These are phyloP conservation scores for Talaromyces amestolkiae DNA, from an alignment of 2,329 filamentous ascomycete species.

Conservation along the genomic window DNA sequence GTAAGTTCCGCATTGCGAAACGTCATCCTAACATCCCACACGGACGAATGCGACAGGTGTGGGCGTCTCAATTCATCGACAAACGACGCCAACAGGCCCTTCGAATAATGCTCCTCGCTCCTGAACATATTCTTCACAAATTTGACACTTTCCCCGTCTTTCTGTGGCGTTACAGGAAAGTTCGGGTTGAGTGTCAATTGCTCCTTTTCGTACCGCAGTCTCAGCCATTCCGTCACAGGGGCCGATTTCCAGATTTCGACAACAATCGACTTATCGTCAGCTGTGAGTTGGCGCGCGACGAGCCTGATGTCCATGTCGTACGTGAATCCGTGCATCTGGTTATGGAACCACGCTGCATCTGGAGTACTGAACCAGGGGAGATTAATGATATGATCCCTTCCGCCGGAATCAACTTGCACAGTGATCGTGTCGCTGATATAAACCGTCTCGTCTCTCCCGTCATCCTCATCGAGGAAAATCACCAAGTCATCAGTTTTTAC, in stretches of 20 bases:
- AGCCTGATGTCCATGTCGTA: constrained; percentile 1
- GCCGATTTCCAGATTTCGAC: constrained; percentile 19
- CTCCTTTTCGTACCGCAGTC: background rate
- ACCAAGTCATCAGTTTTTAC: background rate
- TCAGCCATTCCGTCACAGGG: background rate
- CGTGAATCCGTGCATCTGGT: constrained; percentile 14
- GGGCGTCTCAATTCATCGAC: background rate
- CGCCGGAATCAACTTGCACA: constrained; percentile 6
- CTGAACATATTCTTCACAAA: background rate
- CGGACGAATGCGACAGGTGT: background rate
- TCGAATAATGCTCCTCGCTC: background rate
- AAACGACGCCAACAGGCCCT: constrained; percentile 5
- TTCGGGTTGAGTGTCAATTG: background rate
- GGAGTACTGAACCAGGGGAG: constrained; percentile 17
- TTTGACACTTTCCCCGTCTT: background rate
- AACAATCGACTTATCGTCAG: background rate
- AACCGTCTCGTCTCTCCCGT: background rate
- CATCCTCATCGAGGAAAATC: background rate
- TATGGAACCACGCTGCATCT: constrained; percentile 13
- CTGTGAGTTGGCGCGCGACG: background rate
- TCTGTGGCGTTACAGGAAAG: background rate
- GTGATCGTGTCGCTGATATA: constrained; percentile 10
- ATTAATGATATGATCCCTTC: constrained; percentile 12
- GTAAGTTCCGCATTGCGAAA: constrained; percentile 3
- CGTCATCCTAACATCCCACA: background rate